Evolutionary conservation across 768 basidiomycete genomes (phyloP).

Genomic region (Trametes cubensis): DNA sequence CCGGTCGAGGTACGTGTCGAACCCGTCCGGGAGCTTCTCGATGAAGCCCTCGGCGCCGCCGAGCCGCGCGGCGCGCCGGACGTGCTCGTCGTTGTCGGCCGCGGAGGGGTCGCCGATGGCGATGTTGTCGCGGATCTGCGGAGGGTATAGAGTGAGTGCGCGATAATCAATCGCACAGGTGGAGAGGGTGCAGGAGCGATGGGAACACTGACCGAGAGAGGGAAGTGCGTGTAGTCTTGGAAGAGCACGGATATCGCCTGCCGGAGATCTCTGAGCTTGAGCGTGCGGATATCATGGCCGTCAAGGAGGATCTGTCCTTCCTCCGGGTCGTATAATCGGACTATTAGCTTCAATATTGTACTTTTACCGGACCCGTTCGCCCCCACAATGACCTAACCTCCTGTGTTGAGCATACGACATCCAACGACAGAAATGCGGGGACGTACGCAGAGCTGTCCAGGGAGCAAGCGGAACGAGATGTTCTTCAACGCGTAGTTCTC

Average conservation of each 20-base stretch:
- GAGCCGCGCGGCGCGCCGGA: constrained; percentile 65
- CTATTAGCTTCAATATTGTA: constrained; percentile 74
- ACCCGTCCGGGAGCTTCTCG: constrained; percentile 62
- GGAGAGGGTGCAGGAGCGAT: not conserved
- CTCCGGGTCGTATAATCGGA: constrained; percentile 68
- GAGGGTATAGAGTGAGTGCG: not conserved
- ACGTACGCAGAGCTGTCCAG: constrained; percentile 75
- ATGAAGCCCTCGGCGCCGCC: constrained; percentile 74
- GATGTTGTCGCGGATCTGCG: constrained; percentile 77
- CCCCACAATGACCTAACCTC: constrained; percentile 70
- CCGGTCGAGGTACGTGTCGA: constrained; percentile 73
- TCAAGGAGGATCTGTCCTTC: constrained; percentile 72
- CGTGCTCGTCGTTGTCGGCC: constrained; percentile 54
- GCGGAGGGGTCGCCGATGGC: constrained; percentile 67
- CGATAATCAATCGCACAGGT: not conserved
- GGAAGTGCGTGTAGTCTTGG: constrained; percentile 82
- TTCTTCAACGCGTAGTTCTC: constrained; percentile 55
- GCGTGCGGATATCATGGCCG: constrained; percentile 58
- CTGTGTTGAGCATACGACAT: constrained; percentile 2
- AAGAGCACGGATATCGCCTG: constrained; percentile 75
- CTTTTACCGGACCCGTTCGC: constrained; percentile 79
- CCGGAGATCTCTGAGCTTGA: constrained; percentile 63
- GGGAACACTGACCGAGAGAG: constrained; percentile 60
- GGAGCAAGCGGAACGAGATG: constrained; percentile 68
- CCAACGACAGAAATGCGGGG: not conserved